A percentile compares a stretch with the other conserved stretches of the same genome.
These are phyloP conservation scores for Sphagnurus paluster DNA, from an alignment of 1,284 basidiomycete species.

Conservation along the genomic window DNA sequence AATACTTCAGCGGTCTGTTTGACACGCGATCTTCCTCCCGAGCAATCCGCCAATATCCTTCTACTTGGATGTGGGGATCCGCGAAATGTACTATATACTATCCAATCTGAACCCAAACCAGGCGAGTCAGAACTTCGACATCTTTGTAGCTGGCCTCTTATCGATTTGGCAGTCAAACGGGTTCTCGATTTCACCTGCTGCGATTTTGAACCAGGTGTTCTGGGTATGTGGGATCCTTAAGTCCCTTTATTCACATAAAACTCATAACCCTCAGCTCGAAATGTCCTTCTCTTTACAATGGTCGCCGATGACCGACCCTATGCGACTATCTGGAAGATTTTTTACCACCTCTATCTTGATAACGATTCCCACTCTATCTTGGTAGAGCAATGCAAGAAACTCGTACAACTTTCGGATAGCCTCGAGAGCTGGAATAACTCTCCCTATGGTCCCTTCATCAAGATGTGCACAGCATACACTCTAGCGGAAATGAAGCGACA, in stretches of 20 bases:
- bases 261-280: slow-evolving; percentile 32
- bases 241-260: slow-evolving; percentile 8
- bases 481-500: slow-evolving; percentile 39
- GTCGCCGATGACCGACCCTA: slow-evolving; percentile 32
- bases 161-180: slow-evolving; percentile 25
- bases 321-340: slow-evolving; percentile 51
- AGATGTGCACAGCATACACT: slow-evolving; percentile 38
- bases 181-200: slow-evolving; percentile 60
- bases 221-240: slow-evolving; percentile 39
- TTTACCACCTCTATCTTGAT: slow-evolving; percentile 56
- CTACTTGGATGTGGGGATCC: slow-evolving; percentile 61
- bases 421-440: slow-evolving; percentile 44
- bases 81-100: slow-evolving; percentile 54
- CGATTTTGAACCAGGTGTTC: slow-evolving; percentile 55
- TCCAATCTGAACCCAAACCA: slow-evolving; percentile 28
- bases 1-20: slow-evolving; percentile 55
- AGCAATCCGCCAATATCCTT: slow-evolving; percentile 44
- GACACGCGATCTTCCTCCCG: slow-evolving; percentile 47
- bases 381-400: slow-evolving; percentile 42
- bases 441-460: slow-evolving; percentile 38
- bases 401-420: slow-evolving; percentile 35
- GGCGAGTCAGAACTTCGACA: too few relatives aligned
- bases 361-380: slow-evolving; percentile 37
- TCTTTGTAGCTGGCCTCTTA: slow-evolving; percentile 3
- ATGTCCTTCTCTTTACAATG: slow-evolving; percentile 38